Base-by-base conservation (phyloP, 192 early-diverging fungal genomes). In the Jimgerdemannia lactiflua region DNA sequence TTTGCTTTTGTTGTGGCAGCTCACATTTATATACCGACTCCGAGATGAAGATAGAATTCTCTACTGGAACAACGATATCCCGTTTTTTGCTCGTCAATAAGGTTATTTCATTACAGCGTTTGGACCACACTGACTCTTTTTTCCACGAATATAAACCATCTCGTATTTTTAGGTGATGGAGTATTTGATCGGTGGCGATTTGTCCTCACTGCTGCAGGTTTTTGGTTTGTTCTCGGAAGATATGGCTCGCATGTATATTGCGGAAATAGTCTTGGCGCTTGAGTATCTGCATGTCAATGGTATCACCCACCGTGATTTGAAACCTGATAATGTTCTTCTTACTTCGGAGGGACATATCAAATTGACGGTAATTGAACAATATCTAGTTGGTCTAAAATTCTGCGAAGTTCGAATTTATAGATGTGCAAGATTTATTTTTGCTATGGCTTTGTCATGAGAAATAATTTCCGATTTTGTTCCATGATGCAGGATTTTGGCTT, bases 171-270 rank as follows among this genome's bases (percentile, higher is more conserved):
- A 97, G 79, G 94, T 96, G 29, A 89, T 97, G 88, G 96, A 97
- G 79, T 98, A 96, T 84, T 91, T 97, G 17, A 90, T 92, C 67
- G 97, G 97, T 70, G 97, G 96, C 65, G 94, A 98, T 84, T 83
- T 98, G 78, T 91, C 92, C 84, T 82, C 92, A 75, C 83, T 92
- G 64, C 74, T 92, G 82, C 78, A 87, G 81, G 89, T 74, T 67
- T 71, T 39, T 17, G 49, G 71, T 68, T 42, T 49, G 41, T 80
- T 80, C 43, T 69, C 44, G 59, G 79, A 80, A 42, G 67, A 54
- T 40, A 65, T 59, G 11, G 92, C 95, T 18, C 81, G 89, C 64
- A 95, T 98, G 86, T 99, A 99, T 77, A 90, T 89, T 66, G 95
- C 95, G 9, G 96, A 99, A 79, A 93, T 96, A 43, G 88, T 93